Percentiles rank a stretch among this genome's conserved stretches.
Conservation (phyloP, 768 basidiomycete species). For the Panaeolus papilionaceus region DNA sequence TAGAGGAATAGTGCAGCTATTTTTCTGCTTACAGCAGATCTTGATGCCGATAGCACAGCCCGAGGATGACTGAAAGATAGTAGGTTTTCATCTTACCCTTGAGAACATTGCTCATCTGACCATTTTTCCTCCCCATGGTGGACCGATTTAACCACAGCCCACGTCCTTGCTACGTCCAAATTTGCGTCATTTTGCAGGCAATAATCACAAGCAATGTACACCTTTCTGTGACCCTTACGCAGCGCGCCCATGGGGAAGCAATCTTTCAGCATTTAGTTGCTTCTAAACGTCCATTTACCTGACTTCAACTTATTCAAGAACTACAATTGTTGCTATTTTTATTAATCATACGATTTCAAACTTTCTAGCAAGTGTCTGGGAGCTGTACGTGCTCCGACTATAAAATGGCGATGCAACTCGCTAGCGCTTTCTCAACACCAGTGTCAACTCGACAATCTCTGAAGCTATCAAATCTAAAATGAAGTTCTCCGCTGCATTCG, state of each 20-base stretch:
- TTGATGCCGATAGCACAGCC: neutral
- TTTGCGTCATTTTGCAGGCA: neutral
- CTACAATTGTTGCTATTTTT: constrained; percentile 20
- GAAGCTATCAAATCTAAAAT: neutral
- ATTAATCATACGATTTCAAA: constrained; percentile 18
- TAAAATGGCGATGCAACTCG: neutral
- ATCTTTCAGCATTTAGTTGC: neutral
- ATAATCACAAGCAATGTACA: neutral
- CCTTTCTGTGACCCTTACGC: too few relatives aligned
- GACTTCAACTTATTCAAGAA: neutral
- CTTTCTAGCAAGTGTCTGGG: neutral
- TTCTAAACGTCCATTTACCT: neutral
- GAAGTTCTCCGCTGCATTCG: constrained; percentile 26
- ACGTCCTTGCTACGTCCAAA: neutral
- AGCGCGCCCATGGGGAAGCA: too few relatives aligned
- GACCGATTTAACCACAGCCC: neutral
- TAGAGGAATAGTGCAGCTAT: neutral
- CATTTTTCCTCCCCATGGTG: neutral
- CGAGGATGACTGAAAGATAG: neutral
- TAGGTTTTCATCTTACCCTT: neutral
- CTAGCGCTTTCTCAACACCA: neutral
- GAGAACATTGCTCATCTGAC: constrained; percentile 2
- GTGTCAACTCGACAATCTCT: neutral
- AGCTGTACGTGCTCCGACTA: neutral
- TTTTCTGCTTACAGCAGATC: neutral